Conservation (phyloP, 1,139 yeast genomes). For the Candida tetrigidarum region DNA sequence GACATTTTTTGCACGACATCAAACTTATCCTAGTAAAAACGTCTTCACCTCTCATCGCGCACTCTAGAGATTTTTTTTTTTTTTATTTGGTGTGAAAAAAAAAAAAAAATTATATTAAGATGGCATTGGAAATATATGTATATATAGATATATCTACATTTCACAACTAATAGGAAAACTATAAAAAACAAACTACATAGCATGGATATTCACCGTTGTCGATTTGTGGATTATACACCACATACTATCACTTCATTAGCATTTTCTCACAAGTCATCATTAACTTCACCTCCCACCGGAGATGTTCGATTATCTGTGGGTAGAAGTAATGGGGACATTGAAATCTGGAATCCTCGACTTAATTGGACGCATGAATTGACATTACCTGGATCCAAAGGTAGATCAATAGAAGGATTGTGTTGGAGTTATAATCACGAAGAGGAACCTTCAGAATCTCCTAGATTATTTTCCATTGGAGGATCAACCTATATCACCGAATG, state of each 20-base stretch:
- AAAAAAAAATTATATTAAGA: background rate
- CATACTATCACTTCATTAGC: slow-evolving; percentile 83
- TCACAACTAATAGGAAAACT: background rate
- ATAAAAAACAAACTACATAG: background rate
- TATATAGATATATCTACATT: no score
- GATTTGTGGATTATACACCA: slow-evolving; percentile 90
- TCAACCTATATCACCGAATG: slow-evolving; percentile 92
- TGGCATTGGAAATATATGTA: background rate
- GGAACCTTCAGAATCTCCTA: slow-evolving; percentile 43
- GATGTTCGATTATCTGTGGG: slow-evolving; percentile 88
- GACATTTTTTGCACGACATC: slow-evolving; percentile 2
- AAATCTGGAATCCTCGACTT: slow-evolving; percentile 89
- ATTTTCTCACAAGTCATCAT: slow-evolving; percentile 68
- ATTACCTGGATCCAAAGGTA: slow-evolving; percentile 77
- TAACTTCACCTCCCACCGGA: slow-evolving; percentile 53
- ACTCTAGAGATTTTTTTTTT: no score
- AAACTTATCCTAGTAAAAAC: background rate
- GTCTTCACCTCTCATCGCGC: slow-evolving; percentile 1
- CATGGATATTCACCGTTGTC: slow-evolving; percentile 88
- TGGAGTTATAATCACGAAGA: slow-evolving; percentile 60
- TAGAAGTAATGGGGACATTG: slow-evolving; percentile 92
- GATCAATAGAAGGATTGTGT: slow-evolving; percentile 87
- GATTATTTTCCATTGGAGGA: slow-evolving; percentile 93
- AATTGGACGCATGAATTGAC: slow-evolving; percentile 61
- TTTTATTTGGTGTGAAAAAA: no score